A percentile compares a stretch with the other conserved stretches of the same genome.
Conservation (phyloP, 192 early-diverging fungal species). For the Coemansia interrupta region DNA sequence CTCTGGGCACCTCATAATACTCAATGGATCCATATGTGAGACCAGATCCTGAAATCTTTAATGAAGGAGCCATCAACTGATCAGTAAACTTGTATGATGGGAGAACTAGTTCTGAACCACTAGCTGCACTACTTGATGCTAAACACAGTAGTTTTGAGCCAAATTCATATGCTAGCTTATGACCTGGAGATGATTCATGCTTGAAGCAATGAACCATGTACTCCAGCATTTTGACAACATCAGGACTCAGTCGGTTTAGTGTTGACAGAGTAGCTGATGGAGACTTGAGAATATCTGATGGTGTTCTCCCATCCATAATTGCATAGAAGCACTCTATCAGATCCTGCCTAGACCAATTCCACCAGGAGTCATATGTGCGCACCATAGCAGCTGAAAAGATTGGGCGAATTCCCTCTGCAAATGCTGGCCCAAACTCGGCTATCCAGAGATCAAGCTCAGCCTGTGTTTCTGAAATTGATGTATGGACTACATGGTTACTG, state of each 20-base stretch:
- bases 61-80: constrained; percentile 70
- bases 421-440: constrained; percentile 80
- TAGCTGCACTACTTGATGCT: constrained; percentile 41
- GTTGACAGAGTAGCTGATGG: constrained; percentile 77
- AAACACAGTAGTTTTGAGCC: constrained; percentile 73
- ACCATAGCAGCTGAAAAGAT: constrained; percentile 73
- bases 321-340: constrained; percentile 63
- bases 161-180: constrained; percentile 68
- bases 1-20: constrained; percentile 24
- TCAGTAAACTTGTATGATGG: constrained; percentile 88
- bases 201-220: constrained; percentile 68
- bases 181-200: constrained; percentile 64
- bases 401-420: constrained; percentile 79
- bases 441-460: constrained; percentile 71
- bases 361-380: constrained; percentile 86
- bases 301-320: constrained; percentile 75
- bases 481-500: background rate
- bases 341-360: constrained; percentile 82
- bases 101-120: constrained; percentile 57
- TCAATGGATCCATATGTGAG: background rate
- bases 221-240: constrained; percentile 70
- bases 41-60: constrained; percentile 21
- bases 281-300: constrained; percentile 75
- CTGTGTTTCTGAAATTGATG: background rate
- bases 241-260: constrained; percentile 79